Evolutionary conservation across 2,329 filamentous ascomycete species (phyloP), one percentile per base, ranked within the genome.

Genomic region (Chaetomiaceae sp.): DNA sequence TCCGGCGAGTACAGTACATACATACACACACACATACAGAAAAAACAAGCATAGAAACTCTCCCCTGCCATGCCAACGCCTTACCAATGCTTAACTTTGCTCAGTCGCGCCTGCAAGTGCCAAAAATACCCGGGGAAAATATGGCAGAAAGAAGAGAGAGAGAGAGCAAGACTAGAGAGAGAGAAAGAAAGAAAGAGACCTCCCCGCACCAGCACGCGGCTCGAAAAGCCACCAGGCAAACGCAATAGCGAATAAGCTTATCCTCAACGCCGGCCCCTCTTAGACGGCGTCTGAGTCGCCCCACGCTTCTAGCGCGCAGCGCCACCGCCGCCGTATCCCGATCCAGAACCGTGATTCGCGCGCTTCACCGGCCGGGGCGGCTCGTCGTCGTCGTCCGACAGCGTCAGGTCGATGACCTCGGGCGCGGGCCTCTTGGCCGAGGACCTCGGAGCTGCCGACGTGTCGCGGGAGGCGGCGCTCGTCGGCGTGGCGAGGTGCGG

Each of bases 341-440:
- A 54, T 8, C 53, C 54, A 38, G 46, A 20, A 33, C 58, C 57
- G 16, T 56, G 50, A 19, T 65, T 62, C 7, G 74, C 73, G 43
- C 77, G 70, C 65, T 82, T 82, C 1, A 75, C 68, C 8, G 73
- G 73, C 27, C 69, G 68, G 3, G 69, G 62, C 4, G 72, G 68
- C 41, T 73, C 70, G 16, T 75, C 73, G 34, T 79, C 75, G 39
- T 81, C 76, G 39, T 81, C 76, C 42, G 76, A 79, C 6, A 79
- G 63, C 1, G 80, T 83, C 55, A 84, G 65, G 58, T 83, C 81
- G 54, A 83, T 82, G 2, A 83, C 74, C 39, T 78, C 73, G 5
- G 76, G 67, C 3, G 70, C 68, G 1, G 73, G 69, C 19, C 78
- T 72, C 63, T 82, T 81, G 30, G 58, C 68, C 19, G 37, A 67